Evolutionary conservation across 2,329 filamentous ascomycete genomes (phyloP), one percentile per base, ranked within the genome.

Genomic region (Niveomyces coronatus): DNA sequence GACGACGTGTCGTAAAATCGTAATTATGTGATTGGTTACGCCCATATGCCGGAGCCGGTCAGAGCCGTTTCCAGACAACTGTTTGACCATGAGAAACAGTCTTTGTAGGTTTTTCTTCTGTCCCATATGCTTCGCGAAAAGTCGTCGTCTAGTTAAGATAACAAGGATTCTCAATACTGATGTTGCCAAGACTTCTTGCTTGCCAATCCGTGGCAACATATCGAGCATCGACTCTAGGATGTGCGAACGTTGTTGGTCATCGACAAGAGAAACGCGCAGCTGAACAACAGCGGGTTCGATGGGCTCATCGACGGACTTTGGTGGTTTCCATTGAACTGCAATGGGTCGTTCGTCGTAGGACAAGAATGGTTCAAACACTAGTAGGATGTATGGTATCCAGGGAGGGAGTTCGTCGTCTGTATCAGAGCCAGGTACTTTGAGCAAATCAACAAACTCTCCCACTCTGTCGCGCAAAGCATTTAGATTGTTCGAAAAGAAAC

Each of bases 71-170:
- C 83, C 84, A 15, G 85, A 80, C 42, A 96, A 74, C 56, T 96
- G 89, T 57, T 93, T 94, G 41, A 89, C 79, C 85, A 96, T 94
- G 36, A 95, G 75, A 59, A 98, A 96, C 16, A 98, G 67, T 19
- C 86, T 76, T 53, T 91, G 85, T 34, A 98, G 69, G 49, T 94
- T 93, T 54, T 80, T 83, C 64, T 87, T 94, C 55, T 94, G 83
- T 5, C 85, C 85, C 32, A 96, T 71, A 31, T 73, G 67, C 46
- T 77, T 73, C 3, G 91, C 88, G 44, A 93, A 70, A 11, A 75
- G 67, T 35, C 86, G 80, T 43, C 77, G 75, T 16, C 93, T 77
- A 1, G 91, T 95, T 20, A 98, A 67, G 44, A 95, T 87, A 20
- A 94, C 85, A 23, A 98, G 64, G 10, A 94, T 77, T 28, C 91